Base-by-base conservation (phyloP, 495 filamentous ascomycete species). In the Choiromyces venosus region DNA sequence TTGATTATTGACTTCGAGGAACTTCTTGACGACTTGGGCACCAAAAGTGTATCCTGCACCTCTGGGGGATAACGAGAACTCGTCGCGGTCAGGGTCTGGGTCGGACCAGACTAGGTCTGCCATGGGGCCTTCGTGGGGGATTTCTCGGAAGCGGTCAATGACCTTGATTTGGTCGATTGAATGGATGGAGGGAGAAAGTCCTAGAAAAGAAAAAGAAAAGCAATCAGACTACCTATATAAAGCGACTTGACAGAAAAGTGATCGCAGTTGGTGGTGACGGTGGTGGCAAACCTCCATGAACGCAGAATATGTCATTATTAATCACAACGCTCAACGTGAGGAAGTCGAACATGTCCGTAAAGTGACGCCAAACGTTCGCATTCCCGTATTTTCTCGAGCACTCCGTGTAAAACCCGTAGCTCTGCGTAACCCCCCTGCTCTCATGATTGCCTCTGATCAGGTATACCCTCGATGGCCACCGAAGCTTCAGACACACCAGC, bases 321-420 rank as follows among this genome's bases (percentile, higher is more conserved):
- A 99, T 98, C 73, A 99, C 95, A 46, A 98, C 96, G 75, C 92
- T 95, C 65, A 99, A 84, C 4, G 94, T 97, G 69, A 99, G 87
- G 81, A 94, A 99, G 84, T 99, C 95, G 83, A 99, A 99, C 94
- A 99, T 97, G 84, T 99, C 95, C 69, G 95, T 99, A 79, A 99
- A 99, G 83, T 97, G 94, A 82, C 98, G 96, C 95, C 95, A 99
- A 14, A 99, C 96, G 75, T 95, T 97, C 40, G 95, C 93, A 83
- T 95, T 97, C 73, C 94, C 94, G 83, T 99, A 99, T 82, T 99
- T 99, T 70, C 95, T 90, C 19, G 91, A 92, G 82, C 95, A 99
- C 82, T 99, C 95, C 4, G 95, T 99, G 80, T 99, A 99, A 84
- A 99, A 99, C 67, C 95, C 95, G 83, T 99, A 99, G 52, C 94